Base-by-base conservation (phyloP, 768 basidiomycete species). In the Chalciporus piperatus region DNA sequence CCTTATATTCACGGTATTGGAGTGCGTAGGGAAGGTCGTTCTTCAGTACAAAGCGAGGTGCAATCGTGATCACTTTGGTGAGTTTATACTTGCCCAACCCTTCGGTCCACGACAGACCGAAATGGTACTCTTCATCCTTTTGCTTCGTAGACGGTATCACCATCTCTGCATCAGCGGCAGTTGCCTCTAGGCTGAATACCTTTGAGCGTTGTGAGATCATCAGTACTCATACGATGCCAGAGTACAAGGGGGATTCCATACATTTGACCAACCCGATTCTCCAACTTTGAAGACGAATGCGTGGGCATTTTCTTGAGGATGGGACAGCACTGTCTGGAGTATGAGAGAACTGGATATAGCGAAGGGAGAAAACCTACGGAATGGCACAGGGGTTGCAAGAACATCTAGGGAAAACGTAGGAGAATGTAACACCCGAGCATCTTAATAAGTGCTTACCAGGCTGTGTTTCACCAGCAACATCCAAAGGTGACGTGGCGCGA, bases 81-180 rank as follows among this genome's bases (percentile, higher is more conserved):
- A 98, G 74, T 65, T 98, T 98, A 69, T 98, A 98, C 75, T 97
- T 98, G 32, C 97, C 97, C n/a, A 86, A 74, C 2, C 95, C 97
- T 69, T 96, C 94, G 16, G 81, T 78, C 83, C 95, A 98, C 5
- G 93, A 95, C 35, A 99, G 60, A 2, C 96, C 97, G 41, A 91
- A 69, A 64, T 94, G 89, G 47, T 85, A 77, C 64, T 86, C 83
- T 42, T 89, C 83, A 3, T 77, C 71, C 55, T 76, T 83, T 47
- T 84, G 83, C 27, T 73, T 74, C 39, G 79, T 71, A 9, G 87
- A 84, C 2, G 83, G 75, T 38, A 93, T 77, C 32, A 85, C 80
- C 45, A 98, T 72, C 52, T 87, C 87, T 43, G 84, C 87, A 57
- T 97, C 93, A n/a, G 93, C 93, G 1, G 86, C 80, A 19, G 95